Conservation (phyloP, 2,329 filamentous ascomycete genomes). For the Capronia epimyces region DNA sequence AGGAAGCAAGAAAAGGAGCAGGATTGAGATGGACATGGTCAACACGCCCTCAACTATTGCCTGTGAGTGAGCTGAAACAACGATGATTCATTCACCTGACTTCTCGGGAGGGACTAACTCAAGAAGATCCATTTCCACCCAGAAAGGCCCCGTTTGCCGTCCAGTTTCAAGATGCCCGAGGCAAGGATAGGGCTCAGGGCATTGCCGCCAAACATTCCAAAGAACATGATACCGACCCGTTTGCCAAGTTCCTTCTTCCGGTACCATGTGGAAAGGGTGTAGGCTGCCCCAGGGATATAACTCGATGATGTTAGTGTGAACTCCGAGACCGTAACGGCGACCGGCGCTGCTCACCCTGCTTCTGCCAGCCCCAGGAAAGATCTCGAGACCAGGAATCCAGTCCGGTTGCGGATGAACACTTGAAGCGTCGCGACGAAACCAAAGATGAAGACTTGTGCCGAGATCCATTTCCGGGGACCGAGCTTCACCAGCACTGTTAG, state of each 20-base stretch:
- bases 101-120: slow-evolving; percentile 39
- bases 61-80: slow-evolving; percentile 48
- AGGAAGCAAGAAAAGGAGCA: neutral
- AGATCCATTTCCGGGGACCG: slow-evolving; percentile 51
- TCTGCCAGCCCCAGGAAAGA: slow-evolving; percentile 52
- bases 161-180: slow-evolving; percentile 45
- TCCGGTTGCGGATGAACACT: slow-evolving; percentile 47
- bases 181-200: slow-evolving; percentile 39
- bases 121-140: slow-evolving; percentile 57
- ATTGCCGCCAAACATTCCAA: slow-evolving; percentile 51
- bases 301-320: neutral
- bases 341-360: slow-evolving; percentile 35
- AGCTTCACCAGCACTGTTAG: neutral
- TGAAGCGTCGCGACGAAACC: slow-evolving; percentile 53
- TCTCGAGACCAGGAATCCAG: slow-evolving; percentile 46
- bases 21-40: neutral
- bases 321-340: neutral
- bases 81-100: too few species aligned
- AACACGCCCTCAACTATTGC: slow-evolving; percentile 1
- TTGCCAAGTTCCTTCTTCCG: slow-evolving; percentile 49
- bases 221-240: slow-evolving; percentile 52
- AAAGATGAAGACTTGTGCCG: slow-evolving; percentile 49
- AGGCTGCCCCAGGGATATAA: slow-evolving; percentile 51
- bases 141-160: slow-evolving; percentile 43
- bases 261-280: slow-evolving; percentile 53